Conservation (phyloP, 768 basidiomycete genomes). For the Kwoniella botswanensis region DNA sequence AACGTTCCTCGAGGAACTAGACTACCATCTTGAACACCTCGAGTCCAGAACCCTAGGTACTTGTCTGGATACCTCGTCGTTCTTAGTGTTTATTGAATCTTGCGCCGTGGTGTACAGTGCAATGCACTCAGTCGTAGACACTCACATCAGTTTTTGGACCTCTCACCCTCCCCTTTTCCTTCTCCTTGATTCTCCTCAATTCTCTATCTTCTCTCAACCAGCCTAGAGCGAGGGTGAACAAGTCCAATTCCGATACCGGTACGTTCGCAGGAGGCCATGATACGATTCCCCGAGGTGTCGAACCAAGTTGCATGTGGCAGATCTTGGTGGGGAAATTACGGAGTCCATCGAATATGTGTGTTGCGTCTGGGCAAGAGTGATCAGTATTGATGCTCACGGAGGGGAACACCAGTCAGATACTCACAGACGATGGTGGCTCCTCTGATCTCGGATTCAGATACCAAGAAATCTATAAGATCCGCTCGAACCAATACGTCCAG, state of each 20-base stretch:
- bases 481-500: slow-evolving; percentile 93
- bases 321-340: slow-evolving; percentile 90
- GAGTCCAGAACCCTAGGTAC: background rate
- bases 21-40: background rate
- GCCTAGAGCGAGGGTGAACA: slow-evolving; percentile 77
- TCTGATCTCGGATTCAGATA: slow-evolving; percentile 75
- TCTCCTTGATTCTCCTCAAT: slow-evolving; percentile 58
- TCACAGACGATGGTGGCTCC: slow-evolving; percentile 85
- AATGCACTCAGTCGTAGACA: background rate
- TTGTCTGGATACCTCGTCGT: background rate
- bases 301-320: slow-evolving; percentile 86
- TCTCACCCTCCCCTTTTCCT: slow-evolving; percentile 65
- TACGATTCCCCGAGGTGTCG: slow-evolving; percentile 65
- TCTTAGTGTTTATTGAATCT: background rate
- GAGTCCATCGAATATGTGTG: slow-evolving; percentile 95
- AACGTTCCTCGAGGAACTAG: background rate
- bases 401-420: slow-evolving; percentile 40
- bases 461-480: slow-evolving; percentile 85
- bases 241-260: slow-evolving; percentile 33
- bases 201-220: slow-evolving; percentile 89
- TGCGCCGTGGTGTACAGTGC: background rate
- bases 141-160: slow-evolving; percentile 55
- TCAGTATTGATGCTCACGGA: slow-evolving; percentile 5
- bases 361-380: slow-evolving; percentile 69
- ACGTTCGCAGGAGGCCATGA: slow-evolving; percentile 68